Evolutionary conservation across 2,329 filamentous ascomycete genomes (phyloP).

Genomic region (Sporothrix mexicana): DNA sequence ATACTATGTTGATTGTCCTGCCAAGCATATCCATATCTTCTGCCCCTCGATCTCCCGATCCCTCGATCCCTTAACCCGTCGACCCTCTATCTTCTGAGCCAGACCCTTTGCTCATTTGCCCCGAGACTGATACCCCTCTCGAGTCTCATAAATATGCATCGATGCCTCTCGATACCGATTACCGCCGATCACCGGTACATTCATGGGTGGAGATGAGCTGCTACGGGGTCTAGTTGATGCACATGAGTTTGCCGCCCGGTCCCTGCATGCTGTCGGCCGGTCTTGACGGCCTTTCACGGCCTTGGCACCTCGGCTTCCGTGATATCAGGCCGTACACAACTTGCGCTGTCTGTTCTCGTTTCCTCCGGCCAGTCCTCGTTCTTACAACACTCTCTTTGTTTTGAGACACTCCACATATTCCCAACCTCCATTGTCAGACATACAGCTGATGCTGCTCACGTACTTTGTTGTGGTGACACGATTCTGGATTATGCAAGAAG

Average conservation of each 20-base stretch:
- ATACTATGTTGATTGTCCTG: too few species aligned
- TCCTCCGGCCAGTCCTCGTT: background rate
- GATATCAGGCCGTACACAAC: too few species aligned
- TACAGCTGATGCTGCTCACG: background rate
- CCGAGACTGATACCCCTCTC: background rate
- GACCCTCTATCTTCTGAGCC: background rate
- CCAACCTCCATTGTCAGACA: background rate
- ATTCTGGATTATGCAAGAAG: background rate
- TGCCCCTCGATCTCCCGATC: background rate
- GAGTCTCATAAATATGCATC: background rate
- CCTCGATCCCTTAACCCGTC: background rate
- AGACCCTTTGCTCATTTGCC: background rate
- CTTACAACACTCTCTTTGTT: background rate
- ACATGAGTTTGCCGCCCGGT: background rate
- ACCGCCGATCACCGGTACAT: background rate
- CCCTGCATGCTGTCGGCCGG: background rate
- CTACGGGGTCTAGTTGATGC: background rate
- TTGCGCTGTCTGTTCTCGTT: too few species aligned
- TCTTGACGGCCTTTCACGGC: background rate
- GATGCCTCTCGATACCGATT: background rate
- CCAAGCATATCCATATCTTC: background rate
- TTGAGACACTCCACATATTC: background rate
- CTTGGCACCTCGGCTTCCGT: background rate
- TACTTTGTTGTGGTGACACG: background rate
- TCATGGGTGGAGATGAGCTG: background rate